Percentiles rank a stretch among this genome's conserved stretches.
Conservation (phyloP, 2,329 filamentous ascomycete species). For the Penicillium sp. region DNA sequence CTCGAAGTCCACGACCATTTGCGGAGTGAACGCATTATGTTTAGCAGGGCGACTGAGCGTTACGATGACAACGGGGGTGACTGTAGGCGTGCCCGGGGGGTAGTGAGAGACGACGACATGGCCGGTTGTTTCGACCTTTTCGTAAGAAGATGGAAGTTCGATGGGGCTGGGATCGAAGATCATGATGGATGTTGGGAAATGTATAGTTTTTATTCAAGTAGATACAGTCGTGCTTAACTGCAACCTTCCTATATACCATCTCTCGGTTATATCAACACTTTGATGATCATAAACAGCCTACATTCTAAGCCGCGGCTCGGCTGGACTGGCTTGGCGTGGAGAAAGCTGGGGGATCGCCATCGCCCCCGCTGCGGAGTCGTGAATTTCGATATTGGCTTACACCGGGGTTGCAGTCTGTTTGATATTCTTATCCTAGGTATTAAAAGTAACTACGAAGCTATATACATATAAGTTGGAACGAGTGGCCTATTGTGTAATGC, state of each 20-base stretch:
- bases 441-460: not conserved
- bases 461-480: not conserved
- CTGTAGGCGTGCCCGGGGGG: conserved; percentile 48
- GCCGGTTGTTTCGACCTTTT: conserved; percentile 20
- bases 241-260: not conserved
- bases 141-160: conserved; percentile 24
- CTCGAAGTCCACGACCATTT: conserved; percentile 50
- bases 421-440: no score
- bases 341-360: conserved; percentile 1
- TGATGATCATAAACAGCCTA: not conserved
- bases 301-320: not conserved
- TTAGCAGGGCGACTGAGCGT: conserved; percentile 56
- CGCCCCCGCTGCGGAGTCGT: conserved; percentile 6
- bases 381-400: not conserved
- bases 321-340: not conserved
- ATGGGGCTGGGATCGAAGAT: conserved; percentile 19
- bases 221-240: not conserved
- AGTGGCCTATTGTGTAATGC: not conserved
- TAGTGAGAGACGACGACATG: conserved; percentile 42
- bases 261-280: not conserved
- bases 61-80: conserved; percentile 49
- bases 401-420: not conserved
- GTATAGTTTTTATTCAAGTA: not conserved
- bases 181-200: conserved; percentile 11
- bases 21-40: conserved; percentile 57